Evolutionary conservation across 257 asterid species (phyloP).

Genomic region (Perilla frutescens): DNA sequence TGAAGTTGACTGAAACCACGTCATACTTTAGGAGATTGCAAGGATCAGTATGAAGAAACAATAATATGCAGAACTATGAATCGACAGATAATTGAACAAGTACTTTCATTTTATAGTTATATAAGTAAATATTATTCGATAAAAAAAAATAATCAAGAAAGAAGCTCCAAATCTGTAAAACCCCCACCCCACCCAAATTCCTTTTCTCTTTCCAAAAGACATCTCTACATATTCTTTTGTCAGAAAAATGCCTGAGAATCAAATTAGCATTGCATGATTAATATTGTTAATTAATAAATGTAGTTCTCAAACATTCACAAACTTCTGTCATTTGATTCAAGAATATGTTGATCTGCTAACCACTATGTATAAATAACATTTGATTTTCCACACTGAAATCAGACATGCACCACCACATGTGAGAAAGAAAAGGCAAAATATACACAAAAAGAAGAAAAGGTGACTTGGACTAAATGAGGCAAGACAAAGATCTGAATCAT

Average conservation of each 20-base stretch:
- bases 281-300: neutral
- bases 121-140: neutral
- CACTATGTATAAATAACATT: neutral
- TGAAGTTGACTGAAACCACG: conserved; percentile 7
- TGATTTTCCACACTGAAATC: neutral
- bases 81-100: too few species aligned
- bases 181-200: too few species aligned
- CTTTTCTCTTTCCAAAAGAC: too few species aligned
- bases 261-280: neutral
- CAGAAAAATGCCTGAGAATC: too few species aligned
- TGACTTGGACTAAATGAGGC: too few species aligned
- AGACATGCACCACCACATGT: neutral
- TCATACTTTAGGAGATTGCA: neutral
- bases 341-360: neutral
- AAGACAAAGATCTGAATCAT: neutral
- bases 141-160: neutral
- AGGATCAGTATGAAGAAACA: too few species aligned
- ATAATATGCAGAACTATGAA: too few species aligned
- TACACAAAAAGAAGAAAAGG: too few species aligned
- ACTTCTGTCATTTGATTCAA: neutral
- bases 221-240: neutral
- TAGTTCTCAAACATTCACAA: neutral
- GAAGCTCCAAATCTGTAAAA: neutral
- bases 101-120: too few species aligned
- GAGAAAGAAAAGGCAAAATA: too few species aligned